Percentiles rank a stretch among this genome's conserved stretches.
These are phyloP conservation scores for Phytophthora cryptogea DNA, from an alignment of 352 stramenopile genomes.

Conservation along the genomic window DNA sequence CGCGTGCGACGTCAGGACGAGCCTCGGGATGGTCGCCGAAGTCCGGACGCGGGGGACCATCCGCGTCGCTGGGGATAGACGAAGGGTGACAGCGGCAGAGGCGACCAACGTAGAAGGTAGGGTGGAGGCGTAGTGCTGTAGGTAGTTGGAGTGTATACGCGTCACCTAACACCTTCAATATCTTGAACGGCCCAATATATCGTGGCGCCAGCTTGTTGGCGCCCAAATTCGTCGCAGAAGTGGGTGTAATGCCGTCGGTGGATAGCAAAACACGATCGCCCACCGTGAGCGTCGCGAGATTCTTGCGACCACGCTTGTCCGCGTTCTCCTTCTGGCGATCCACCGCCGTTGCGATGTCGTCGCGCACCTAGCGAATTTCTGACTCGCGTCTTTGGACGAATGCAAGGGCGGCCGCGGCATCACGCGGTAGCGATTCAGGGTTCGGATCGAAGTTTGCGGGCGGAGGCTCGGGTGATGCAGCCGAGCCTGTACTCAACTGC, in stretches of 20 bases:
- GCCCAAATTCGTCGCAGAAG: slow-evolving; percentile 7
- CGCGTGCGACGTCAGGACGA: neutral
- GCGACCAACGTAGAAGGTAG: slow-evolving; percentile 18
- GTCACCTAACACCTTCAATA: slow-evolving; percentile 1
- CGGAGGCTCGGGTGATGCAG: too few relatives aligned
- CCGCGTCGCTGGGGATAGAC: slow-evolving; percentile 7
- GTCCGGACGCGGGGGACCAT: too few relatives aligned
- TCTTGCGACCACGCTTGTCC: neutral
- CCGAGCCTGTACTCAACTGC: too few relatives aligned
- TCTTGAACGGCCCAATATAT: slow-evolving; percentile 18
- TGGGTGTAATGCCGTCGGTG: slow-evolving; percentile 10
- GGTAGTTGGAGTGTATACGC: slow-evolving; percentile 24
- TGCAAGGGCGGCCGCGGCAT: too few relatives aligned
- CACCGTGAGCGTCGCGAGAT: neutral
- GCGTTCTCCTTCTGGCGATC: neutral
- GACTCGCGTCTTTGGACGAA: too few relatives aligned
- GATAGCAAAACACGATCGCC: slow-evolving; percentile 26
- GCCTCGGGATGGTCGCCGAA: too few relatives aligned
- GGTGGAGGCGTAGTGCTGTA: slow-evolving; percentile 12
- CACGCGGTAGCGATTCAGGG: too few relatives aligned
- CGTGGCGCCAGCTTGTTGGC: slow-evolving; percentile 12
- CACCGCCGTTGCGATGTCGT: neutral
- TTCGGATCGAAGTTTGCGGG: too few relatives aligned
- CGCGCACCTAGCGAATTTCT: neutral
- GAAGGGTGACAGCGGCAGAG: slow-evolving; percentile 9